Percentiles rank a stretch among this genome's conserved stretches.
phyloP scores from a whole-genome alignment of 1,284 basidiomycete species.

The Microbotryum saponariae region DNA sequence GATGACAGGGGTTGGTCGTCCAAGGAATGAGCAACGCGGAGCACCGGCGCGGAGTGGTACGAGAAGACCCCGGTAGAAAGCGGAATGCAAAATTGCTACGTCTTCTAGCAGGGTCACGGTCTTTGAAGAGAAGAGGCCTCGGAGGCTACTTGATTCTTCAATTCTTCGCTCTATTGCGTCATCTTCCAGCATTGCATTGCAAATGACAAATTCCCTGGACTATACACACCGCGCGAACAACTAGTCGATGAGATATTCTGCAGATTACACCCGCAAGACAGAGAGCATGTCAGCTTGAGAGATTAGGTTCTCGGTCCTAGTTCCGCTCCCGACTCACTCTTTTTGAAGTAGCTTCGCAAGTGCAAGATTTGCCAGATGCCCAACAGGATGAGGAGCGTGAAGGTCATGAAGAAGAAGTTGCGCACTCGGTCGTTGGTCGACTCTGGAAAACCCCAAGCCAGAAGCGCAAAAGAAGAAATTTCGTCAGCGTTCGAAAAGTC shows the following conservation, averaged over 20 bases:
- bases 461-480: not conserved
- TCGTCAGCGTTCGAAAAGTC: not conserved
- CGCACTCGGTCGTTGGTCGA: conserved; percentile 88
- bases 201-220: not conserved
- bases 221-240: not conserved
- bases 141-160: too few relatives aligned
- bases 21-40: too few relatives aligned
- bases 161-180: too few relatives aligned
- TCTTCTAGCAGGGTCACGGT: too few relatives aligned
- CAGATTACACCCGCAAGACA: too few relatives aligned
- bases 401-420: conserved; percentile 83
- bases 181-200: too few relatives aligned
- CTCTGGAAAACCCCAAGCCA: conserved; percentile 48
- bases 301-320: not conserved
- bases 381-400: conserved; percentile 68
- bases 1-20: too few relatives aligned
- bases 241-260: conserved; percentile 29
- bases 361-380: conserved; percentile 94
- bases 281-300: not conserved
- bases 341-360: conserved; percentile 49
- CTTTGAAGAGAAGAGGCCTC: too few relatives aligned
- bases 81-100: too few relatives aligned
- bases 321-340: conserved; percentile 13
- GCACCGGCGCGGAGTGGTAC: too few relatives aligned
- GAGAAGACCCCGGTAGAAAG: too few relatives aligned